Conservation (phyloP, 2,329 filamentous ascomycete genomes). For the Colletotrichum plurivorum region DNA sequence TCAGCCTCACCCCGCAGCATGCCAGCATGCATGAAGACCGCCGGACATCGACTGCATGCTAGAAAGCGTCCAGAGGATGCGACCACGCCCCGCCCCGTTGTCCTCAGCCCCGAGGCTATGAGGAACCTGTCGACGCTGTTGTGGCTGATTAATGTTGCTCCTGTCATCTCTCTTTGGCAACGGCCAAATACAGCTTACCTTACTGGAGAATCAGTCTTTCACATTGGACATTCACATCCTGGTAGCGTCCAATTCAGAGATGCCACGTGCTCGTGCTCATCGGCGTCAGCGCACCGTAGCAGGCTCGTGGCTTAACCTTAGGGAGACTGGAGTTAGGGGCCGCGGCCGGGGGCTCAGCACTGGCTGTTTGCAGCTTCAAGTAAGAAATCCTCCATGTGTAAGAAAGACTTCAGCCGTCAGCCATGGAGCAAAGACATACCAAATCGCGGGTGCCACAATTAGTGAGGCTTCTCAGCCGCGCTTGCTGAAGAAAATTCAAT, state of each 20-base stretch:
- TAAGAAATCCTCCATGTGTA: too few relatives aligned
- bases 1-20: conserved; percentile 33
- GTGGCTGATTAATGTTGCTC: not conserved
- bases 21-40: conserved; percentile 24
- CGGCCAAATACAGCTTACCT: not conserved
- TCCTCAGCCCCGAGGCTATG: not conserved
- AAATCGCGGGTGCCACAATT: not conserved
- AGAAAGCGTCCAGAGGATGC: not conserved
- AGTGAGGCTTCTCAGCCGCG: conserved; percentile 9
- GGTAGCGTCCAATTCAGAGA: not conserved
- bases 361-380: too few relatives aligned
- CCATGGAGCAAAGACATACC: too few relatives aligned
- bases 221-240: conserved; percentile 1
- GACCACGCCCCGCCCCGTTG: not conserved
- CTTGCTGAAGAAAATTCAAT: not conserved
- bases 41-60: not conserved
- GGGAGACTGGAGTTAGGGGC: not conserved
- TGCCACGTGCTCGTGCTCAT: conserved; percentile 20
- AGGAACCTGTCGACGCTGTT: not conserved
- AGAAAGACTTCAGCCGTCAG: too few relatives aligned
- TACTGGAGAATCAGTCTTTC: not conserved
- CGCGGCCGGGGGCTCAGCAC: too few relatives aligned
- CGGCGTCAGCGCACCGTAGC: conserved; percentile 26
- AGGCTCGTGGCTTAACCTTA: conserved; percentile 1
- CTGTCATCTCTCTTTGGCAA: not conserved